These are phyloP conservation scores for Penicillium alfredii DNA, from an alignment of 495 filamentous ascomycete species.

Conservation along the genomic window DNA sequence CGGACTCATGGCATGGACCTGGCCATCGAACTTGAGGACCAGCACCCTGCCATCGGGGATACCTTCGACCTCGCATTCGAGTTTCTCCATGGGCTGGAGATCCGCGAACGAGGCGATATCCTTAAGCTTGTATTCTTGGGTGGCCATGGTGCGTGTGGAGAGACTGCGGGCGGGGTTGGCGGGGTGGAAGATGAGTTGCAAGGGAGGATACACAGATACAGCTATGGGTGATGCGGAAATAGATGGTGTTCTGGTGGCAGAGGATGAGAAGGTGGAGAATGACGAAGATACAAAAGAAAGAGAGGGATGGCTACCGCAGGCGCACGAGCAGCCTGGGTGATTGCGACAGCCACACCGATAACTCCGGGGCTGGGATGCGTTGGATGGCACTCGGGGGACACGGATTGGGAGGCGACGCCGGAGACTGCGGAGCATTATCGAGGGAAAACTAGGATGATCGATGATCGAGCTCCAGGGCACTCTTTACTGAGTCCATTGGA, in stretches of 20 bases:
- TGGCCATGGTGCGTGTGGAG: constrained; percentile 35
- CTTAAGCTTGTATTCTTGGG: constrained; percentile 81
- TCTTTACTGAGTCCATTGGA: too few species aligned
- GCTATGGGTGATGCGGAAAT: too few species aligned
- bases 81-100: constrained; percentile 72
- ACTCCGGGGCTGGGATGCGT: too few species aligned
- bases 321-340: constrained; percentile 22
- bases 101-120: constrained; percentile 60
- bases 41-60: constrained; percentile 80
- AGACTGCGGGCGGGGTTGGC: constrained; percentile 4
- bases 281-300: constrained; percentile 6
- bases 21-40: constrained; percentile 66
- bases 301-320: constrained; percentile 20
- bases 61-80: constrained; percentile 85
- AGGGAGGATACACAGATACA: background rate
- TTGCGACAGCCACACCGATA: constrained; percentile 25
- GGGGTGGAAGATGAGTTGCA: background rate
- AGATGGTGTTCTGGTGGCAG: too few species aligned
- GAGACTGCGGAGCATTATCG: too few species aligned
- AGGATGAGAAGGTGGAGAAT: background rate
- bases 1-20: constrained; percentile 72
- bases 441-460: too few species aligned
- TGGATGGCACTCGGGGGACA: too few species aligned
- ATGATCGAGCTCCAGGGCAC: too few species aligned
- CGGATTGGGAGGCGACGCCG: too few species aligned